Percentiles rank a stretch among this genome's conserved stretches.
phyloP scores from a whole-genome alignment of 2,329 filamentous ascomycete genomes.

The Penicillium sp. region DNA sequence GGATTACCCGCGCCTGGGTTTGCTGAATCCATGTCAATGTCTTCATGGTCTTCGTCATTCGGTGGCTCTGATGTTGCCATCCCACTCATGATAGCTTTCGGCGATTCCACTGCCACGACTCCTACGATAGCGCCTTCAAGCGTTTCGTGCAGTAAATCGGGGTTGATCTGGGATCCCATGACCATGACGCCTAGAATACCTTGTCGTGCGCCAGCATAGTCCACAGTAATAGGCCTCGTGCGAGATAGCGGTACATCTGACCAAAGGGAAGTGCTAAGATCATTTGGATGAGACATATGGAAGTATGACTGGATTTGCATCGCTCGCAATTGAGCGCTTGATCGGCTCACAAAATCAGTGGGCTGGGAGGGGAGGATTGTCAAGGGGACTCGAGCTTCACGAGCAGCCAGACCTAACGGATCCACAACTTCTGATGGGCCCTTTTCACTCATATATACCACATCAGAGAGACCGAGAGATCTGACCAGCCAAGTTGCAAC shows the following conservation, averaged over 20 bases:
- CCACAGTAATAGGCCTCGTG: constrained; percentile 49
- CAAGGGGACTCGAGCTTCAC: constrained; percentile 36
- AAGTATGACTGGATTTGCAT: constrained; percentile 65
- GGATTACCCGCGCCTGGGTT: neutral
- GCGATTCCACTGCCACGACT: constrained; percentile 50
- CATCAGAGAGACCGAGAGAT: constrained; percentile 49
- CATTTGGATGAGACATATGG: constrained; percentile 42
- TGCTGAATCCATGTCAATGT: constrained; percentile 21
- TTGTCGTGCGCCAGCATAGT: constrained; percentile 46
- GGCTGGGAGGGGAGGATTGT: constrained; percentile 49
- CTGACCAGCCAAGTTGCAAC: constrained; percentile 49
- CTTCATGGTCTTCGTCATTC: constrained; percentile 11
- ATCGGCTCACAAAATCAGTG: constrained; percentile 46
- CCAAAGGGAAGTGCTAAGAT: constrained; percentile 43
- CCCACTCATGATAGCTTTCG: constrained; percentile 29
- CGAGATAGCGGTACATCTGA: constrained; percentile 45
- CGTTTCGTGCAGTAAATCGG: constrained; percentile 49
- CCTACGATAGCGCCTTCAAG: constrained; percentile 56
- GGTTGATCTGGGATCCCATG: constrained; percentile 49
- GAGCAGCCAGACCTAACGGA: constrained; percentile 42
- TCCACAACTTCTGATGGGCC: constrained; percentile 45
- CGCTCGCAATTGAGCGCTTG: constrained; percentile 51
- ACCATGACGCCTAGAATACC: constrained; percentile 53
- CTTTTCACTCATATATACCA: constrained; percentile 54
- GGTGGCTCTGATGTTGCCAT: constrained; percentile 5